These are phyloP conservation scores for Penicillium sp. DNA, from an alignment of 2,329 filamentous ascomycete genomes.

Conservation along the genomic window DNA sequence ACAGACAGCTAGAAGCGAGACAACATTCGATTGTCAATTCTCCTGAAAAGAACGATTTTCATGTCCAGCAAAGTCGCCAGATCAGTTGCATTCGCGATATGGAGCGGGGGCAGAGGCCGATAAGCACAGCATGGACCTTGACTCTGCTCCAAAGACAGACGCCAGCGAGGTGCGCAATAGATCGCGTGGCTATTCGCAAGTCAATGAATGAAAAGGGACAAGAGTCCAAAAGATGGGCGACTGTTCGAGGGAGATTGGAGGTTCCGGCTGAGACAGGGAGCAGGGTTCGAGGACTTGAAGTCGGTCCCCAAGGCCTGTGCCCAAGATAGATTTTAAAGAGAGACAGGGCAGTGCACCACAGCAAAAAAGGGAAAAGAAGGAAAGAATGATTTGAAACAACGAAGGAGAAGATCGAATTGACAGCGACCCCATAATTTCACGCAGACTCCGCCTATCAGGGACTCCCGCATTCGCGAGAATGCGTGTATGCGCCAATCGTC, in stretches of 20 bases:
- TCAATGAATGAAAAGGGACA: conserved; percentile 2
- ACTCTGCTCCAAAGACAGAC: background rate
- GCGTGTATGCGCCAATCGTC: conserved; percentile 17
- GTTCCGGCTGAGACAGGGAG: background rate
- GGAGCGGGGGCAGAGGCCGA: background rate
- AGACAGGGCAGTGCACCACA: conserved; percentile 2
- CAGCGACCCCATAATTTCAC: conserved; percentile 7
- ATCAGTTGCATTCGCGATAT: background rate
- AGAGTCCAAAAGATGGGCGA: conserved; percentile 6
- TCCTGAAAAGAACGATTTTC: background rate
- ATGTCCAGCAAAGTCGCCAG: background rate
- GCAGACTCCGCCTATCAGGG: conserved; percentile 18
- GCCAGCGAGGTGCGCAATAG: background rate
- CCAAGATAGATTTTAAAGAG: background rate
- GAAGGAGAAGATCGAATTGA: conserved; percentile 13
- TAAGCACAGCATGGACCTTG: background rate
- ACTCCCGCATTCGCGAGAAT: conserved; percentile 9
- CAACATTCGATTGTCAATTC: conserved; percentile 6
- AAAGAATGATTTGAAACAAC: conserved; percentile 1
- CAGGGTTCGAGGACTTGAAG: background rate
- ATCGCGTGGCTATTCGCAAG: background rate
- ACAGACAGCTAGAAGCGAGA: background rate
- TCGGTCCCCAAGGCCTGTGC: background rate
- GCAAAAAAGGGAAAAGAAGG: conserved; percentile 1
- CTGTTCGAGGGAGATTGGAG: background rate